These are phyloP conservation scores for Aspergillus biplanus DNA, from an alignment of 495 filamentous ascomycete genomes.

Conservation along the genomic window DNA sequence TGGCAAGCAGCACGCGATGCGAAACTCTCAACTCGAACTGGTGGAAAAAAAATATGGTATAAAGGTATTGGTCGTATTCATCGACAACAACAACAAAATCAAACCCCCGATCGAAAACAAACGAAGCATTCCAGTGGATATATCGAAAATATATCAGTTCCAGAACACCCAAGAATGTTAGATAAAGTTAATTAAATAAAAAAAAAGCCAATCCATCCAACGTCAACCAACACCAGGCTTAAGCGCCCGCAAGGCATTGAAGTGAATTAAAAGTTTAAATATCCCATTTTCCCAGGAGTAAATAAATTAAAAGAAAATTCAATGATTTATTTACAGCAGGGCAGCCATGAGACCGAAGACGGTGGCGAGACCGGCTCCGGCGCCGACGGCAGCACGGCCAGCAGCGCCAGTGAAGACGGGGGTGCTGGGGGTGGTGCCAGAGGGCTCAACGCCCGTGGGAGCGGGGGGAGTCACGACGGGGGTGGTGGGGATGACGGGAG, in stretches of 20 bases:
- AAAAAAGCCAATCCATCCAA: neutral
- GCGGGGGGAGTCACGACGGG: neutral
- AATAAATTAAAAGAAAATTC: neutral
- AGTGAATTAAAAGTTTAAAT: too few species aligned
- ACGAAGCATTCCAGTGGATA: too few species aligned
- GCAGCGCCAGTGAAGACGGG: slow-evolving; percentile 53
- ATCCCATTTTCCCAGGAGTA: too few species aligned
- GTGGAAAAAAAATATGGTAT: neutral
- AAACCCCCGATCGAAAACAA: slow-evolving; percentile 5
- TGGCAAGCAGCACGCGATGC: neutral
- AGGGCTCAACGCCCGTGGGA: slow-evolving; percentile 26
- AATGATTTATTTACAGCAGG: slow-evolving; percentile 64
- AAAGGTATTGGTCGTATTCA: slow-evolving; percentile 21
- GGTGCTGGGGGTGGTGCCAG: slow-evolving; percentile 52
- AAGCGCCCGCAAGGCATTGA: too few species aligned
- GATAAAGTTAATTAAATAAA: slow-evolving; percentile 3
- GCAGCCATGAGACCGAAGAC: slow-evolving; percentile 75
- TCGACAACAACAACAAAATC: slow-evolving; percentile 14
- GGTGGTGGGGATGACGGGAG: slow-evolving; percentile 12
- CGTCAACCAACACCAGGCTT: too few species aligned
- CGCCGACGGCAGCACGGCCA: slow-evolving; percentile 52
- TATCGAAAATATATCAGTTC: too few species aligned
- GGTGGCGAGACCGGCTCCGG: slow-evolving; percentile 72
- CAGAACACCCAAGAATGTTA: neutral
- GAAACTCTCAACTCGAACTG: neutral